These are phyloP conservation scores for Candida palmyrensis DNA, from an alignment of 805 yeast species.

Conservation along the genomic window DNA sequence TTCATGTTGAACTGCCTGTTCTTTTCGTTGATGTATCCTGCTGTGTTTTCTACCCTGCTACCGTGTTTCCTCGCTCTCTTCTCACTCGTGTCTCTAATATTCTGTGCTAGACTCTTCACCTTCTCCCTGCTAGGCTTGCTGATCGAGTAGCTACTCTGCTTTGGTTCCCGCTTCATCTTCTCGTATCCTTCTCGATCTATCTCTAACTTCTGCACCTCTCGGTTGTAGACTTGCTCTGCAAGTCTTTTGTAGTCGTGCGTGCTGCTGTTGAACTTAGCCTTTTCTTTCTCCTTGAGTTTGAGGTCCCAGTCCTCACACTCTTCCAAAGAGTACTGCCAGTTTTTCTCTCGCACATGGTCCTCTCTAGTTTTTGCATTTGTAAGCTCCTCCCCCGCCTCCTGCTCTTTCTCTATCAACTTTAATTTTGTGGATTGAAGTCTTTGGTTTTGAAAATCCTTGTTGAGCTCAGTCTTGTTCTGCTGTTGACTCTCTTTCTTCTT, in stretches of 20 bases:
- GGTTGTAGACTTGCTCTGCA: constrained; percentile 58
- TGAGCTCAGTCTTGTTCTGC: constrained; percentile 14
- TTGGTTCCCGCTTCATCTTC: constrained; percentile 9
- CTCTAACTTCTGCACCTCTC: constrained; percentile 37
- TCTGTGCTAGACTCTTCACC: constrained; percentile 18
- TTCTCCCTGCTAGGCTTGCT: constrained; percentile 32
- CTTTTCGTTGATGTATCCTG: constrained; percentile 57
- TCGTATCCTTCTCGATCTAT: constrained; percentile 39
- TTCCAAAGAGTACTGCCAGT: constrained; percentile 46
- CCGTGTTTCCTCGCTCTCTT: constrained; percentile 26
- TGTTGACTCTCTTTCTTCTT: constrained; percentile 12
- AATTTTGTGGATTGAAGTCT: constrained; percentile 9
- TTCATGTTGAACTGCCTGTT: constrained; percentile 72
- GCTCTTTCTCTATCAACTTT: constrained; percentile 8
- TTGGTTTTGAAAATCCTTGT: constrained; percentile 12
- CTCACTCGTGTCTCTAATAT: constrained; percentile 30
- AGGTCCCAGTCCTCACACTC: constrained; percentile 62
- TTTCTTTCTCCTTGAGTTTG: constrained; percentile 23
- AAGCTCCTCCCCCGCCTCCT: constrained; percentile 31
- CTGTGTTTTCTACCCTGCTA: constrained; percentile 18
- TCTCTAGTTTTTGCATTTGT: constrained; percentile 33
- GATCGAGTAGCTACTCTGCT: constrained; percentile 8
- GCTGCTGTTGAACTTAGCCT: constrained; percentile 27
- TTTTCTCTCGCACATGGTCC: constrained; percentile 37
- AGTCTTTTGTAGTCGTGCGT: constrained; percentile 47